Conservation (phyloP, 306 rosid genomes). For the Cicer judaicum region DNA sequence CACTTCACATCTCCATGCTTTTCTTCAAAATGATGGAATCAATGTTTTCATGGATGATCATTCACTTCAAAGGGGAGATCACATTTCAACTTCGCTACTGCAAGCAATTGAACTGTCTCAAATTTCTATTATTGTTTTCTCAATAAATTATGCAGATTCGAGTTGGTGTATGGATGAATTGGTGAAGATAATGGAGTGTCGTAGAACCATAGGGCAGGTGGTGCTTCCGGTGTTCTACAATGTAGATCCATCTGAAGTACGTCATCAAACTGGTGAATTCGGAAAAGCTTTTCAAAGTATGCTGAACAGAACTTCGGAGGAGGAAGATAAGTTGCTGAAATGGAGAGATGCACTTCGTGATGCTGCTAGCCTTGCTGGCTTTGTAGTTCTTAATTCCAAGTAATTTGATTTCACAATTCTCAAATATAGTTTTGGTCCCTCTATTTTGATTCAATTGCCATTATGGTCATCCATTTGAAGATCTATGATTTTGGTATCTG, state of each 20-base stretch:
- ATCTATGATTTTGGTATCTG: no score
- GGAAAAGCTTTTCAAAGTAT: not conserved
- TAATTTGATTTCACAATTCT: not conserved
- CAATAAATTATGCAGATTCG: not conserved
- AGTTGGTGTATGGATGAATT: not conserved
- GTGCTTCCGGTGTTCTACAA: conserved; percentile 26
- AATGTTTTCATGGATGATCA: not conserved
- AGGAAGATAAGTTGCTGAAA: no score
- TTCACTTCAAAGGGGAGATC: not conserved
- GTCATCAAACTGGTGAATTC: not conserved
- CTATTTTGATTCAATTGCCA: not conserved
- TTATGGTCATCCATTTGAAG: no score
- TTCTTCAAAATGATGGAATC: not conserved
- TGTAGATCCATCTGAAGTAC: conserved; percentile 12
- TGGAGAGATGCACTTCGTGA: not conserved
- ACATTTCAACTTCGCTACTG: not conserved
- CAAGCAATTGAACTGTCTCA: not conserved
- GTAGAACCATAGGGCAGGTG: not conserved
- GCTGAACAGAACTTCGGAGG: not conserved
- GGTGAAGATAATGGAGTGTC: not conserved
- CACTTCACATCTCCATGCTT: not conserved
- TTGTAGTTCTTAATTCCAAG: not conserved
- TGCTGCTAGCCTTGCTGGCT: not conserved
- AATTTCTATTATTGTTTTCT: not conserved
- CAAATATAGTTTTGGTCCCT: no score